Evolutionary conservation across 768 basidiomycete genomes (phyloP), one percentile per base, ranked within the genome.

Genomic region (Pleurotus tuoliensis): DNA sequence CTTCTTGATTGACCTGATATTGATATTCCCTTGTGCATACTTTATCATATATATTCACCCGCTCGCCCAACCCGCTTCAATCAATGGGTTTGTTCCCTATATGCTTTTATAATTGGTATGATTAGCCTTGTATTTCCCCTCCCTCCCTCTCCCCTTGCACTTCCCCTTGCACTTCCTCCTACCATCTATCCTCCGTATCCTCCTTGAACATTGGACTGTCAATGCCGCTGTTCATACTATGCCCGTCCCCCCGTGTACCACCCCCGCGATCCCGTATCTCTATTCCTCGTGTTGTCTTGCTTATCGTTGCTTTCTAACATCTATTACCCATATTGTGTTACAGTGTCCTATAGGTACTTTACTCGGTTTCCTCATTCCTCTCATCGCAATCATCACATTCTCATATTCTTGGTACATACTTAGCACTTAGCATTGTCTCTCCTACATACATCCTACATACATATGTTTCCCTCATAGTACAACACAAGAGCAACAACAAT

Each of bases 281-380:
- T n/a, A 24, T 30, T 16, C 48, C 48, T 34, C 25, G 15, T 50
- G 48, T 50, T 50, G 48, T 50, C 48, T 50, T 50, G 48, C 27
- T 34, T 50, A 50, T 30, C 37, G 48, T 38, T 50, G n/a, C 30
- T 50, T 50, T n/a, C 30, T 34, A 50, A 16, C 48, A 50, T 34
- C 48, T 34, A 34, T 34, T 34, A 34, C 30, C 30, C 30, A 34
- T 34, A 34, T 34, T 34, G 30, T 34, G 30, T 11, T 2, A 34
- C 30, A 34, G 9, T 34, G 30, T 34, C 30, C 9, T 34, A 34
- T 44, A 22, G n/a, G 20, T 44, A 44, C 15, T 44, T 44, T 44
- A 44, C n/a, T 22, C n/a, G n/a, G 20, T 15, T n/a, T n/a, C 20
- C n/a, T 12, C 5, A 44, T 7, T 44, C 41, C 13, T n/a, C 8